Evolutionary conservation across 306 rosid genomes (phyloP), one percentile per base, ranked within the genome.

Genomic region (Cyclanthera cordifolia): DNA sequence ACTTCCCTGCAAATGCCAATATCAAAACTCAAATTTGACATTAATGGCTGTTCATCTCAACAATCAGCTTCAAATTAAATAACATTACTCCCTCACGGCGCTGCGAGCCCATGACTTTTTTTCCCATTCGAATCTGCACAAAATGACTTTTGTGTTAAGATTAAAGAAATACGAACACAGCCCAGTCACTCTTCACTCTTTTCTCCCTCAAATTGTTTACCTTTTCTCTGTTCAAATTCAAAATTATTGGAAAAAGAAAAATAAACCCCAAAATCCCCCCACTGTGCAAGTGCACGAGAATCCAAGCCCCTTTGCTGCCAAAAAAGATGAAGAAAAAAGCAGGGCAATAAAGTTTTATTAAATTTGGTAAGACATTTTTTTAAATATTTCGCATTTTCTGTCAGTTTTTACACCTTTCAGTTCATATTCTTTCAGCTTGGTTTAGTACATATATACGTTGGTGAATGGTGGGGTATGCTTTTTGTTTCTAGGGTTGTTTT

Each of bases 121-220:
- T 15, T 37, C 16, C 48, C 69, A 24, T 45, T 76, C 50, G 66
- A 78, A 57, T 73, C 54, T 49, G 12, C 13, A 6, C 56, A 46
- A 72, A 47, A 66, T 53, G 73, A 52, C 73, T 80, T 66, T 77
- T 70, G 64, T 73, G 34, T 68, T 49, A n/a, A 64, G 43, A 21
- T 21, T 64, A 43, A 64, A 13, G 53, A 37, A 61, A 61, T 37
- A 39, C 47, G 19, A 64, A 64, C 57, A 19, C 30, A 53, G 16
- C 25, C 28, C 30, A 61, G 28, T 39, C 50, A 20, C 1, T 57
- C 65, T 20, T 39, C n/a, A 13, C 55, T 46, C 54, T 46, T 43
- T 21, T 48, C 57, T 28, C 4, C 10, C 59, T 52, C 47, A 19
- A 30, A 51, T 30, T 50, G 8, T 6, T 68, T 30, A 30, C 8